Evolutionary conservation across 306 rosid species (phyloP).

Genomic region (Begonia loranthoides): DNA sequence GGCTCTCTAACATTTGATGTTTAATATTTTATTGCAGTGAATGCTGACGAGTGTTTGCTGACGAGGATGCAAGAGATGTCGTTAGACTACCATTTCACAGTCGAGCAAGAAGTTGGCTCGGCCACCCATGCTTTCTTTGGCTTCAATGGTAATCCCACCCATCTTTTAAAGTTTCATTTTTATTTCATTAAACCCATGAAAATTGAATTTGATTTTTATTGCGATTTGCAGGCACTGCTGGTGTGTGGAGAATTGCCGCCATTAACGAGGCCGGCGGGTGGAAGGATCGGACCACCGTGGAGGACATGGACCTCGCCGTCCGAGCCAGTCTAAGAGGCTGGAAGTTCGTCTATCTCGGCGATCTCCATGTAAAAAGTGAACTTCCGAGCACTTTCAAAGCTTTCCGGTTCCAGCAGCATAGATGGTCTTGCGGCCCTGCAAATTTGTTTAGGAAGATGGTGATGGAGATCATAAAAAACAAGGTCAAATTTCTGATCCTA

Average conservation of each 20-base stretch:
- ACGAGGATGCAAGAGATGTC: conserved; percentile 82
- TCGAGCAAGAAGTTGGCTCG: conserved; percentile 74
- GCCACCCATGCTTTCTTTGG: conserved; percentile 67
- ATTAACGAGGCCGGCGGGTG: conserved; percentile 70
- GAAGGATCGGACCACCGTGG: conserved; percentile 68
- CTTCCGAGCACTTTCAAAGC: conserved; percentile 62
- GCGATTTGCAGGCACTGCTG: conserved; percentile 41
- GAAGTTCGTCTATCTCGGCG: conserved; percentile 59
- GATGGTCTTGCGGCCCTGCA: conserved; percentile 74
- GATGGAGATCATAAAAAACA: conserved; percentile 49
- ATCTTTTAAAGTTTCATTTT: neutral
- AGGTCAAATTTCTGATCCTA: conserved; percentile 15
- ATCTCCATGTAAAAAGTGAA: conserved; percentile 63
- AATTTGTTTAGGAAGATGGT: conserved; percentile 62
- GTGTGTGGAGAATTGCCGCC: conserved; percentile 63
- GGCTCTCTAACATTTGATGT: neutral
- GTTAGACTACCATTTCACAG: conserved; percentile 54
- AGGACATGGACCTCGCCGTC: conserved; percentile 68
- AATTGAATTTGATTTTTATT: neutral
- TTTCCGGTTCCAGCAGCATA: conserved; percentile 55
- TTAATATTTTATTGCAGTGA: conserved; percentile 29
- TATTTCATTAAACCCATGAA: neutral
- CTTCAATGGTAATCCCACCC: conserved; percentile 34
- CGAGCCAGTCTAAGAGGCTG: conserved; percentile 61
- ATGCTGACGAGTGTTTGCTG: conserved; percentile 43